Conservation (phyloP, 768 basidiomycete genomes). For the Neoboletus brunneissimus region DNA sequence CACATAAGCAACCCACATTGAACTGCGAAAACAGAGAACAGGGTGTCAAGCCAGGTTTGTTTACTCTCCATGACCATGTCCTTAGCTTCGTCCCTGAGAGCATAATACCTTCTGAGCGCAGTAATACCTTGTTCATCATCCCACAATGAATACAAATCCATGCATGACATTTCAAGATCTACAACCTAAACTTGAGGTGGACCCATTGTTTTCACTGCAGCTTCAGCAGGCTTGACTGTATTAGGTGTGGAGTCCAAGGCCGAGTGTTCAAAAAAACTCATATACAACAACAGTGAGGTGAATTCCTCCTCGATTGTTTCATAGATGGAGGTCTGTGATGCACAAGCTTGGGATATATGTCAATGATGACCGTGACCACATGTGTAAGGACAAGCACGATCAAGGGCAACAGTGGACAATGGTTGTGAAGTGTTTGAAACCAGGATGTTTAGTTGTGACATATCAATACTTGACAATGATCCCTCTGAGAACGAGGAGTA, state of each 20-base stretch:
- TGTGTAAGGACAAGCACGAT: slow-evolving; percentile 40
- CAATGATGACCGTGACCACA: slow-evolving; percentile 70
- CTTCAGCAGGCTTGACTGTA: slow-evolving; percentile 18
- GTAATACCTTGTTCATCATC: slow-evolving; percentile 68
- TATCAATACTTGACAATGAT: slow-evolving; percentile 76
- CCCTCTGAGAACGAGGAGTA: slow-evolving; percentile 65
- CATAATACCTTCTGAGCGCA: slow-evolving; percentile 63
- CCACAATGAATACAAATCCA: slow-evolving; percentile 50
- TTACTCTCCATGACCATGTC: slow-evolving; percentile 65
- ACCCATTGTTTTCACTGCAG: slow-evolving; percentile 24
- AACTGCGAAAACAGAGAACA: slow-evolving; percentile 64
- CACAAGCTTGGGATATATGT: slow-evolving; percentile 60
- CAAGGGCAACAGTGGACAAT: slow-evolving; percentile 40
- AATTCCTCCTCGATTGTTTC: slow-evolving; percentile 79
- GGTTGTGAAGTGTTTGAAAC: slow-evolving; percentile 58
- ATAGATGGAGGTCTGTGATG: slow-evolving; percentile 67
- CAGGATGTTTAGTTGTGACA: slow-evolving; percentile 55
- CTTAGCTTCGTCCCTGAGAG: slow-evolving; percentile 65
- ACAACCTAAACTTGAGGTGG: slow-evolving; percentile 51
- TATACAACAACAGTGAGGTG: slow-evolving; percentile 31
- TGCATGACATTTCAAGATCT: slow-evolving; percentile 51
- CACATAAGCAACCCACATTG: slow-evolving; percentile 52
- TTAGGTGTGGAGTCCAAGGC: slow-evolving; percentile 28
- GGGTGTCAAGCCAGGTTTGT: slow-evolving; percentile 64
- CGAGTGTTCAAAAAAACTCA: slow-evolving; percentile 25